phyloP scores from a whole-genome alignment of 345 rosid genomes.

The Passiflora organensis region DNA sequence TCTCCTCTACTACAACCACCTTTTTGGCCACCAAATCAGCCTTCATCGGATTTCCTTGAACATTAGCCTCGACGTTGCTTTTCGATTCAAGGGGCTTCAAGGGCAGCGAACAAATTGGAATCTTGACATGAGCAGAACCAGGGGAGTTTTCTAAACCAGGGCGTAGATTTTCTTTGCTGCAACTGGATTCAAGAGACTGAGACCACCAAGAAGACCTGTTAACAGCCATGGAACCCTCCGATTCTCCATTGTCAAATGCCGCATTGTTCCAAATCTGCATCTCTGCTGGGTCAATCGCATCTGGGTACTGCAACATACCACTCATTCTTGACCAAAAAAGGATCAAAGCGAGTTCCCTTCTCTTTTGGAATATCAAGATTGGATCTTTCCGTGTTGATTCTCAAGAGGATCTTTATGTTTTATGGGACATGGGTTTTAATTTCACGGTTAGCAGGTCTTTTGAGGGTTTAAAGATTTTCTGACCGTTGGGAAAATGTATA shows the following conservation, averaged over 20 bases:
- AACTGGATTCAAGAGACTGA: constrained; percentile 49
- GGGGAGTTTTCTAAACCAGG: constrained; percentile 28
- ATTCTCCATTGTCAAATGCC: constrained; percentile 69
- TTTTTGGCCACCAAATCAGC: constrained; percentile 18
- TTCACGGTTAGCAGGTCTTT: neutral
- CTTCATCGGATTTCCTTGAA: constrained; percentile 27
- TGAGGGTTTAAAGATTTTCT: constrained; percentile 15
- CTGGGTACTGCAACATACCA: constrained; percentile 39
- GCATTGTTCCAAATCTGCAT: constrained; percentile 91
- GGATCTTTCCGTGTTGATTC: neutral
- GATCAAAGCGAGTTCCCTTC: neutral
- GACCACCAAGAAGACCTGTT: constrained; percentile 42
- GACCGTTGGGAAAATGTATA: constrained; percentile 70
- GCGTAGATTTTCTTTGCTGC: constrained; percentile 51
- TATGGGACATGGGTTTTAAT: neutral
- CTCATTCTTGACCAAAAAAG: constrained; percentile 37
- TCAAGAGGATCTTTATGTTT: neutral
- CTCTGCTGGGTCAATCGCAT: constrained; percentile 36
- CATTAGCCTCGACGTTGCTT: constrained; percentile 10
- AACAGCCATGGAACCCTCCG: constrained; percentile 35
- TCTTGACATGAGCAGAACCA: constrained; percentile 18
- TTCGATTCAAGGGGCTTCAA: constrained; percentile 33
- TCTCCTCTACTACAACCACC: constrained; percentile 21
- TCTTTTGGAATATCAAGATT: neutral
- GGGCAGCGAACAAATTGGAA: constrained; percentile 12